Base-by-base conservation (phyloP, 805 yeast genomes). In the Wickerhamomyces queroliae region DNA sequence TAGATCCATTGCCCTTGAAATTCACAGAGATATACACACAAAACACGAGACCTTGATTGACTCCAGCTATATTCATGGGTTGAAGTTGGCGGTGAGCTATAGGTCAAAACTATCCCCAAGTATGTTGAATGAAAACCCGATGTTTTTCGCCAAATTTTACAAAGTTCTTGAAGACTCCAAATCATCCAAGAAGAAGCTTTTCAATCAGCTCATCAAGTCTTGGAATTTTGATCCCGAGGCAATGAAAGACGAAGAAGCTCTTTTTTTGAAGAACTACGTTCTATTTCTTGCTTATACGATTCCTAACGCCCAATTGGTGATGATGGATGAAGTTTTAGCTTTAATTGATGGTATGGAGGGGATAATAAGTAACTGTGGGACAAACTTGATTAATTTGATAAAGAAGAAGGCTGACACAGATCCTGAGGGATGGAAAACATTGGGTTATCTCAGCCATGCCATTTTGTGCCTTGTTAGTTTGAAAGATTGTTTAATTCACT, bases 21-120 rank as follows among this genome's bases (percentile, higher is more conserved):
- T 84, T 40, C 84, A 83, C 48, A 53, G 55, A 17, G 75, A 70
- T 8, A 50, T 87, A 3, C 76, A 72, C 48, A 80, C 74, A 17
- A 82, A 79, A 43, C 78, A 84, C 52, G 91, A 84, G 53, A 74
- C 87, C 2, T 66, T 88, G 52, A 73, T 85, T 18, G 90, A 83
- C 35, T 61, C 79, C 7, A 70, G 78, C 37, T 78, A 85, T 46
- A 57, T 69, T 2, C 84, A 79, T 41, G 93, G 91, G 0, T 52
- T 86, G 7, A 72, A 61, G 38, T 43, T 67, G 19, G 85, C 88
- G 0, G 69, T 72, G 2, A 51, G 58, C 0, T 80, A 76, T 52
- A 49, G 73, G 29, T 46, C 53, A 21, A 48, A 49, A 16, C 33
- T 61, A 1, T 44, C 64, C 0, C 30, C 41, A 3, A 51, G 57